Evolutionary conservation across 805 yeast species (phyloP).

Genomic region (Ogataea pilisensis): DNA sequence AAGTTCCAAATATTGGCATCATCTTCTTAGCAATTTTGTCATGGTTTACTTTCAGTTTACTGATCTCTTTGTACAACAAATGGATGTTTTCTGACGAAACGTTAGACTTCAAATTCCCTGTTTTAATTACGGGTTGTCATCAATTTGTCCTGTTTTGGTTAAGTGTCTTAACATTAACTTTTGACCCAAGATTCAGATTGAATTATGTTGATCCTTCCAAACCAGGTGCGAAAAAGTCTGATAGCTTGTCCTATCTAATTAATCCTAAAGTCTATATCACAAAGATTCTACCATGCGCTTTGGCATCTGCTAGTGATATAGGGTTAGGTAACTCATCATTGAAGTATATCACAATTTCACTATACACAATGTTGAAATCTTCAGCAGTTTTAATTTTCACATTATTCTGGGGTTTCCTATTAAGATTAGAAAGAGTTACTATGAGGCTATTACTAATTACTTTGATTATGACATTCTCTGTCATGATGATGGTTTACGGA

Average conservation of each 20-base stretch:
- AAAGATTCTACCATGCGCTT: slow-evolving; percentile 70
- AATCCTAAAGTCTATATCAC: slow-evolving; percentile 38
- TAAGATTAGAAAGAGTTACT: slow-evolving; percentile 67
- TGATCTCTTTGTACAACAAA: slow-evolving; percentile 76
- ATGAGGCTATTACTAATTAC: slow-evolving; percentile 65
- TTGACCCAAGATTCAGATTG: slow-evolving; percentile 45
- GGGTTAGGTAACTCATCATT: slow-evolving; percentile 84
- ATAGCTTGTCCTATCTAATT: slow-evolving; percentile 17
- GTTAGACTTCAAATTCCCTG: slow-evolving; percentile 72
- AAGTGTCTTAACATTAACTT: slow-evolving; percentile 41
- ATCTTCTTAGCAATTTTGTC: slow-evolving; percentile 19
- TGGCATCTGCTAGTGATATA: slow-evolving; percentile 87
- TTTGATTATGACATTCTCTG: slow-evolving; percentile 72
- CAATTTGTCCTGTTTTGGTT: slow-evolving; percentile 60
- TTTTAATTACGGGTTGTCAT: slow-evolving; percentile 75
- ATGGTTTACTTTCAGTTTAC: slow-evolving; percentile 66
- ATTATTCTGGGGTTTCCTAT: slow-evolving; percentile 72
- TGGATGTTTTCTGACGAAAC: slow-evolving; percentile 85
- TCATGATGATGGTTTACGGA: slow-evolving; percentile 72
- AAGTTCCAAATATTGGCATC: slow-evolving; percentile 22
- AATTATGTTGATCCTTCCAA: slow-evolving; percentile 19
- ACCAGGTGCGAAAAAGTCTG: slow-evolving; percentile 1
- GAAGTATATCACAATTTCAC: slow-evolving; percentile 66
- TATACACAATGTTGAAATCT: slow-evolving; percentile 87
- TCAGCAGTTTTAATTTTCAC: slow-evolving; percentile 77